These are phyloP conservation scores for Globisporangium recalcitrans DNA, from an alignment of 352 stramenopile genomes.

Conservation along the genomic window DNA sequence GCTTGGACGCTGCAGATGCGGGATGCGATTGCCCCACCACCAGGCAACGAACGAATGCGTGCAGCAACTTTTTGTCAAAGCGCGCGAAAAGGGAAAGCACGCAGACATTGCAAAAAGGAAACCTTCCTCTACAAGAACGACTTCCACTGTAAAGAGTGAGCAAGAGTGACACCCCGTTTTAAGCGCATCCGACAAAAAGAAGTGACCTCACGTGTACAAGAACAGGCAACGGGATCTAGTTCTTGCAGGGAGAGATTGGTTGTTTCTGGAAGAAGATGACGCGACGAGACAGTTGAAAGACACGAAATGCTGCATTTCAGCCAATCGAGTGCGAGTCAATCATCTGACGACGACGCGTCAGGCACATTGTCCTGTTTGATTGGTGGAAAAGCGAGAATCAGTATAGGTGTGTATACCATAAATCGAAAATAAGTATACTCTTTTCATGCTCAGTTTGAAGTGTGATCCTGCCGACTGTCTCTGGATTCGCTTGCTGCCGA, in stretches of 20 bases:
- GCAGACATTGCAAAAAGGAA: slow-evolving; percentile 26
- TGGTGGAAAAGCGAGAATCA: neutral
- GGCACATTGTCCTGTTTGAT: neutral
- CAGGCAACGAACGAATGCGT: neutral
- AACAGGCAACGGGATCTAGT: neutral
- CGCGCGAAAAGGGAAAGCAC: neutral
- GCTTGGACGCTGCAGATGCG: neutral
- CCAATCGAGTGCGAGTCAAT: slow-evolving; percentile 5
- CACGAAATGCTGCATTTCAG: slow-evolving; percentile 3
- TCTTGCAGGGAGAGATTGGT: slow-evolving; percentile 4
- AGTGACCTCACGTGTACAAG: slow-evolving; percentile 3
- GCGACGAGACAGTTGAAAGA: slow-evolving; percentile 1
- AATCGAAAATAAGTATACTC: neutral
- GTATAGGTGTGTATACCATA: neutral
- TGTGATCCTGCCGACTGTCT: slow-evolving; percentile 9
- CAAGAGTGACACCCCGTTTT: slow-evolving; percentile 1
- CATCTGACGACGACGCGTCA: slow-evolving; percentile 11
- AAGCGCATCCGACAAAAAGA: slow-evolving; percentile 6
- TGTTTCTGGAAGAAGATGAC: slow-evolving; percentile 5
- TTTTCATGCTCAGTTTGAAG: slow-evolving; percentile 8
- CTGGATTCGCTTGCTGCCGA: slow-evolving; percentile 4
- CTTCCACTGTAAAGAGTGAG: neutral
- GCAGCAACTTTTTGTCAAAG: slow-evolving; percentile 19
- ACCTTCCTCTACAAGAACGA: slow-evolving; percentile 34
- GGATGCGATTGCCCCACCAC: neutral